phyloP scores from a whole-genome alignment of 208 protist species.

The Naegleria lovaniensis region DNA sequence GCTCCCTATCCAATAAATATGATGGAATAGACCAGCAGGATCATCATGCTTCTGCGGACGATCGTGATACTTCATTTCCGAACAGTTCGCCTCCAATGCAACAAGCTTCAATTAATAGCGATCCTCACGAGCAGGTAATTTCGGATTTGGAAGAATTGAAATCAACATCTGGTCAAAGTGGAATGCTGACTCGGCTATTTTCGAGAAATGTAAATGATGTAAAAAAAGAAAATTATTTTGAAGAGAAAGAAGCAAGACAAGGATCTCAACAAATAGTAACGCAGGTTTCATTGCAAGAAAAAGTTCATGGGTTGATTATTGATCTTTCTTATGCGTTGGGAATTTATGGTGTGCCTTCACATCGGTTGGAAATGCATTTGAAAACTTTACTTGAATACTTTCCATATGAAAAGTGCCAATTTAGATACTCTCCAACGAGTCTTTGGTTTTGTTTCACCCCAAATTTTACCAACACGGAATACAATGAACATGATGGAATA shows the following conservation, averaged over 20 bases:
- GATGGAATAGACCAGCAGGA: too few species aligned
- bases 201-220: too few species aligned
- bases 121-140: not conserved
- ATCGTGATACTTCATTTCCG: not conserved
- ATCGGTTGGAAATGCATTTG: not conserved
- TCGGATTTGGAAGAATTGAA: not conserved
- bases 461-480: not conserved
- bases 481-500: not conserved
- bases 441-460: not conserved
- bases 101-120: not conserved
- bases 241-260: not conserved
- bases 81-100: not conserved
- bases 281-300: not conserved
- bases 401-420: not conserved
- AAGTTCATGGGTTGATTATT: not conserved
- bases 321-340: not conserved
- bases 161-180: not conserved
- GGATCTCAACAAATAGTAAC: not conserved
- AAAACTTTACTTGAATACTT: not conserved
- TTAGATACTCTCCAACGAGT: constrained; percentile 1
- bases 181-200: too few species aligned
- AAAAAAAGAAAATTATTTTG: not conserved
- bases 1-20: not conserved
- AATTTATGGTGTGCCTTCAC: not conserved
- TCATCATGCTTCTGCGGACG: not conserved